Base-by-base conservation (phyloP, 2,329 filamentous ascomycete genomes). In the Cercospora zeae-maydis region DNA sequence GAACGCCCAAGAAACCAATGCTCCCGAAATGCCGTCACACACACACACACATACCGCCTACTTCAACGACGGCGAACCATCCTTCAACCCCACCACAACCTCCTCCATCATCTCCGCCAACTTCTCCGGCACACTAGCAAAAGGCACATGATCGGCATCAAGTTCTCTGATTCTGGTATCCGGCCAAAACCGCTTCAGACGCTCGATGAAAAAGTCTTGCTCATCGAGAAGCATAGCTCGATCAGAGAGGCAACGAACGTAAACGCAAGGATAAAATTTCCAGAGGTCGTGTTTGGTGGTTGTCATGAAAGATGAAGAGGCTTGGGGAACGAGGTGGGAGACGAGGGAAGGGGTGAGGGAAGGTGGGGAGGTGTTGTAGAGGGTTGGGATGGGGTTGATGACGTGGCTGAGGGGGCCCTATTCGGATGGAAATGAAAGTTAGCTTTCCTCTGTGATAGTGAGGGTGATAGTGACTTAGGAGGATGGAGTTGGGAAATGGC, bases 181-280 rank as follows among this genome's bases (percentile, higher is more conserved):
- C 11, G 47, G 30, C 7, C 19, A 39, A 11, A 52, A 47, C 9
- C 21, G 21, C 21, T 54, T 42, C 19, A 65, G 19, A 7, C 60
- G 42, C 13, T 39, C 54, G 24, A 64, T 60, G 58, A 65, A 66
- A 47, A 53, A 65, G n/a, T 66, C 62, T 37, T 68, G 66, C 45
- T 66, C 60, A 10, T 39, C 56, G 2, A 30, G 13, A 3, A 53
- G 10, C 64, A 68, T 68, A 27, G 66, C 66, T 21, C 58, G 57
- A 24, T 68, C 66, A 11, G 63, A 9, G 1, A 61, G 24, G 39
- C 64, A 66, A 10, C 62, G 62, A 19, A 68, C 16, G n/a, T 65
- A 66, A 7, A 16, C 39, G 51, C 64, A 65, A 0, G 62, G 59
- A 14, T 31, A 47, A 11, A 47, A 19, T 24, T 62, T 64, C 66